Conservation (phyloP, 2,329 filamentous ascomycete species). For the Xylariales sp. region DNA sequence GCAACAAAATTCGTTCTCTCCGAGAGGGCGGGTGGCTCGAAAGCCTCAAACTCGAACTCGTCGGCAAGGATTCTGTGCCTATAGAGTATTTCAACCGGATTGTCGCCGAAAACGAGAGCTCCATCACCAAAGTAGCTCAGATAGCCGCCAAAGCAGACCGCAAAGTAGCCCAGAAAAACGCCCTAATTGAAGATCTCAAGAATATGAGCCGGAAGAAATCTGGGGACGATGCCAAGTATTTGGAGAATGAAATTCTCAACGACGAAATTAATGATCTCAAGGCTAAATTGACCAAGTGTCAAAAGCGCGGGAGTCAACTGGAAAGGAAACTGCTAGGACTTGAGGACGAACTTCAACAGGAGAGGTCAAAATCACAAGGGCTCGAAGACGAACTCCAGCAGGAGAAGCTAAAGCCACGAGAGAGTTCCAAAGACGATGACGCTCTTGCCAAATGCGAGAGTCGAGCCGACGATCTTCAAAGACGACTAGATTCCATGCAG, state of each 20-base stretch:
- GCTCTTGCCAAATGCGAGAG: slow-evolving; percentile 12
- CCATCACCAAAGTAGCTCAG: slow-evolving; percentile 32
- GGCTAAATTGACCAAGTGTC: not conserved
- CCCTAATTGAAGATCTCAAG: slow-evolving; percentile 14
- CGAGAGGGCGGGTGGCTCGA: slow-evolving; percentile 40
- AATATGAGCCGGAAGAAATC: not conserved
- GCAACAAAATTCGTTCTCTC: slow-evolving; percentile 23
- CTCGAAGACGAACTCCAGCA: slow-evolving; percentile 5
- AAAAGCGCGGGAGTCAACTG: not conserved
- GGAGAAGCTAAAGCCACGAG: slow-evolving; percentile 6
- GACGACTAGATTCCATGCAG: not conserved
- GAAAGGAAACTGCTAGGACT: slow-evolving; percentile 8
- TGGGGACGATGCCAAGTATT: not conserved
- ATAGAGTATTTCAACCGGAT: slow-evolving; percentile 45
- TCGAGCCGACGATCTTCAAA: not conserved
- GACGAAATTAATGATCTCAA: slow-evolving; percentile 7
- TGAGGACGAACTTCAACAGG: not conserved
- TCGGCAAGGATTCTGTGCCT: slow-evolving; percentile 34
- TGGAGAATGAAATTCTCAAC: not conserved
- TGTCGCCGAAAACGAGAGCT: slow-evolving; percentile 39
- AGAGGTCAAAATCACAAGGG: slow-evolving; percentile 3
- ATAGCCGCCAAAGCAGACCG: slow-evolving; percentile 11
- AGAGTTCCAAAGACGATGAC: not conserved
- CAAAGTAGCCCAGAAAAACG: slow-evolving; percentile 6
- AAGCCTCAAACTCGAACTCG: slow-evolving; percentile 32